Base-by-base conservation (phyloP, 192 early-diverging fungal species). In the Geranomyces variabilis region DNA sequence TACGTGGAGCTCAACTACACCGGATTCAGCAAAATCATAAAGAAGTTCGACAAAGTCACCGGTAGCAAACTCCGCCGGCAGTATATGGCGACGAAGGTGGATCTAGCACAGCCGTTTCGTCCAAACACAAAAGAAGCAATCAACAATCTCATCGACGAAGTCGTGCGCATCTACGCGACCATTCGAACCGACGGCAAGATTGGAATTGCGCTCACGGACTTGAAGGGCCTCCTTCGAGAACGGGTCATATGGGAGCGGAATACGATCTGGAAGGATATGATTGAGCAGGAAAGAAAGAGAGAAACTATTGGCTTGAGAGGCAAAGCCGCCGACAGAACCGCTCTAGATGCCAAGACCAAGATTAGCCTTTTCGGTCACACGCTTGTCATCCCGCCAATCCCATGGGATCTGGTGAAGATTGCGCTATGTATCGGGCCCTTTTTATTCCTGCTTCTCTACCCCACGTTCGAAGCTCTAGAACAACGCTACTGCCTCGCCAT, bases 1-100 rank as follows among this genome's bases (percentile, higher is more conserved):
- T 98, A 91, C 74, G 91, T 90, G 21, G 88, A 91, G 45, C 86
- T 96, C 56, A 96, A 98, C 85, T 80, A 88, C 68, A 96, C 93
- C 0, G 96, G 93, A 19, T 98, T 96, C 78, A 81, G 84, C 80
- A 98, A 98, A 76, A 94, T 96, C 73, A 78, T 96, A 21, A 98
- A 98, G 83, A 98, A 98, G 83, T 98, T 91, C 73, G 96, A 98
- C 80, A 98, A 98, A 77, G 93, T 98, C 30, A 94, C 92, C 7
- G 83, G 87, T 45, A 85, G 82, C 44, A 83, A 88, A 22, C 81
- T 94, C 49, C 93, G 93, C 69, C 76, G 81, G 22, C 67, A 80
- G 31, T 98, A 93, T 74, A 87, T 94, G 75, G 76, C 65, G 4
- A 46, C 48, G 9, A 75, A 79, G 12, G 90, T 96, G 14, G 81